Percentiles rank a stretch among this genome's conserved stretches.
Evolutionary conservation across 2,329 filamentous ascomycete species (phyloP).

Genomic region (Fusarium bactridioides): DNA sequence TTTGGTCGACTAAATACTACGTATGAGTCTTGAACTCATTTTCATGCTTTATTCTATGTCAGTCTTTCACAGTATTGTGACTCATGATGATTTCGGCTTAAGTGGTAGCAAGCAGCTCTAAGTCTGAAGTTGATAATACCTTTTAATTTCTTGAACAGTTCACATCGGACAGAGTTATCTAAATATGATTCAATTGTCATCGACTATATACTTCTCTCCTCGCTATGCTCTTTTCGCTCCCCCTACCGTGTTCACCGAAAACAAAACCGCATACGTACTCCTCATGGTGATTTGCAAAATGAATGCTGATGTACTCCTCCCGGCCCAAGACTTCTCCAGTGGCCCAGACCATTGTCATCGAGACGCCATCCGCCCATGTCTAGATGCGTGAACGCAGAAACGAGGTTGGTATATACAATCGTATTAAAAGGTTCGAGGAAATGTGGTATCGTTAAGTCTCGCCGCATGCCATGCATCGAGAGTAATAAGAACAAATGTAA

Average conservation of each 20-base stretch:
- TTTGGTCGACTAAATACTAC: conserved; percentile 14
- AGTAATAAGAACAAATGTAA: conserved; percentile 5
- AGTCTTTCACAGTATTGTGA: neutral
- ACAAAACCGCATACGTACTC: neutral
- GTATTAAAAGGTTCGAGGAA: conserved; percentile 14
- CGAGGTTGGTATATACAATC: conserved; percentile 21
- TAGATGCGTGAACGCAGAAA: conserved; percentile 35
- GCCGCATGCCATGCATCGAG: conserved; percentile 1
- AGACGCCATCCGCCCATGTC: conserved; percentile 37
- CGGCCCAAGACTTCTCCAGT: conserved; percentile 1
- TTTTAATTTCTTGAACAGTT: neutral
- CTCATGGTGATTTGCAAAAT: neutral
- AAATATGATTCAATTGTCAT: neutral
- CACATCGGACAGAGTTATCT: neutral
- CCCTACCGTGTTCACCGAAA: neutral
- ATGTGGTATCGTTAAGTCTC: conserved; percentile 33
- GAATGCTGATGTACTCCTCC: conserved; percentile 8
- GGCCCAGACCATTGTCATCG: conserved; percentile 7
- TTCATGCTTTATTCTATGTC: conserved; percentile 1
- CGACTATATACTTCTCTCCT: conserved; percentile 6
- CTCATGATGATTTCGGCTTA: neutral
- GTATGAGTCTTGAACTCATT: neutral
- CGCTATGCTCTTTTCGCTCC: neutral
- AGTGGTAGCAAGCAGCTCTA: neutral
- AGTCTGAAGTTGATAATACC: neutral